Base-by-base conservation (phyloP, 164 flowering plant species). In the Paratinospora sagittata region DNA sequence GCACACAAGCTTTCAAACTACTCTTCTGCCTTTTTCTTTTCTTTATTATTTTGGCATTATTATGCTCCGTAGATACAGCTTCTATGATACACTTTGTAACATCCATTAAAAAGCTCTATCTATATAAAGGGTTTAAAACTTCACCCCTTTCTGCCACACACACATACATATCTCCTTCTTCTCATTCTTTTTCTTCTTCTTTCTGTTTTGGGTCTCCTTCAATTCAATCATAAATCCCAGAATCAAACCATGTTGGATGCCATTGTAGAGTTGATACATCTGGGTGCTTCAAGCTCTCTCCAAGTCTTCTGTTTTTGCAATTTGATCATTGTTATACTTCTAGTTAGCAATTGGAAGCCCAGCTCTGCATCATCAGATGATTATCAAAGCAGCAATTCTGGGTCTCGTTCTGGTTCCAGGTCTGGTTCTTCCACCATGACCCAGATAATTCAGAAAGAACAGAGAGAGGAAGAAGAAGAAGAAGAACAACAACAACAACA, bases 221-320 rank as follows among this genome's bases (percentile, higher is more conserved):
- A 39, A 10, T n/a, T n/a, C n/a, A n/a, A n/a, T n/a, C n/a, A n/a
- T n/a, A n/a, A n/a, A n/a, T 58, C 71, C 49, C 27, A 7, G 12
- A 47, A 10, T 49, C 19, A 45, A 78, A 65, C 63, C 69, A 89
- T 87, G 94, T 67, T 89, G 5, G 77, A 70, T 68, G 69, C 79
- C 0, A 68, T 80, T 34, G 8, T 85, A 57, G 91, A 86, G 43
- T 39, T 81, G 66, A 66, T 90, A 19, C 58, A 65, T 21, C 73
- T 78, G 10, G 86, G 81, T 52, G 75, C 85, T 47, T 81, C 86
- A 57, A 84, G 79, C 52, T 79, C 85, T 39, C 80, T 79, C 24
- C 33, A 84, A 47, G 72, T 83, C 49, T 88, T 86, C 82, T 79
- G 79, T 43, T 64, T 82, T 66, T 86, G 83, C 85, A 88, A 86